phyloP scores from a whole-genome alignment of 495 filamentous ascomycete species.

The Penicillium pancosmium region DNA sequence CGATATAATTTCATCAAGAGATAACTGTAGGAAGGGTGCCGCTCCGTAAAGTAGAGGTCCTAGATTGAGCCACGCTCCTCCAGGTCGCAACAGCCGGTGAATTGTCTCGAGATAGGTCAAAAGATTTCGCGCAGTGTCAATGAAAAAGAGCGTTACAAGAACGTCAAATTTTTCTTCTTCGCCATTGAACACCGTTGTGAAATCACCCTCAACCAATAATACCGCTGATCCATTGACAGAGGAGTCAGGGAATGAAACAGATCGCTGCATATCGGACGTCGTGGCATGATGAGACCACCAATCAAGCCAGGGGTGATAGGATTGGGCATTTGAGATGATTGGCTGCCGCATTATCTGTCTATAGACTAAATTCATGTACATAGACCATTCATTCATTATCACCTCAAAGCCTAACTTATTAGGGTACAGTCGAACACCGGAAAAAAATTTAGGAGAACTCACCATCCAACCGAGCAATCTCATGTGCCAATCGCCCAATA shows the following conservation, averaged over 20 bases:
- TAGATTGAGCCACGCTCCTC: conserved; percentile 50
- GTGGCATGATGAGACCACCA: conserved; percentile 49
- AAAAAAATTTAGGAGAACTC: conserved; percentile 3
- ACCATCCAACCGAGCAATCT: conserved; percentile 39
- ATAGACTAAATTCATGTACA: conserved; percentile 45
- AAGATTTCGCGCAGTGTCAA: conserved; percentile 53
- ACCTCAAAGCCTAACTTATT: conserved; percentile 34
- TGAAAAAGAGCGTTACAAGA: conserved; percentile 52
- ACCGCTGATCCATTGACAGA: conserved; percentile 22
- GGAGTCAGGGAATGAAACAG: conserved; percentile 38
- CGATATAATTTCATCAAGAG: conserved; percentile 26
- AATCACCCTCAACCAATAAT: conserved; percentile 46
- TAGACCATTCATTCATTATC: conserved; percentile 48
- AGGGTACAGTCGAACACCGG: background rate
- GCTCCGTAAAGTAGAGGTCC: conserved; percentile 41
- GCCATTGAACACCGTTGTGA: conserved; percentile 30
- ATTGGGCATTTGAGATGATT: background rate
- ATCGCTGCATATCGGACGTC: conserved; percentile 40
- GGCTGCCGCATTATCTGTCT: conserved; percentile 9
- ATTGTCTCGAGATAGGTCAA: conserved; percentile 48
- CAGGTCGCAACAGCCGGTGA: conserved; percentile 36
- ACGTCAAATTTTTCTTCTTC: conserved; percentile 35
- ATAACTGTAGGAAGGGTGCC: conserved; percentile 29
- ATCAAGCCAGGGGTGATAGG: conserved; percentile 47
- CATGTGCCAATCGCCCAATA: conserved; percentile 44